Base-by-base conservation (phyloP, 2,329 filamentous ascomycete genomes). In the Acrodontium crateriforme region DNA sequence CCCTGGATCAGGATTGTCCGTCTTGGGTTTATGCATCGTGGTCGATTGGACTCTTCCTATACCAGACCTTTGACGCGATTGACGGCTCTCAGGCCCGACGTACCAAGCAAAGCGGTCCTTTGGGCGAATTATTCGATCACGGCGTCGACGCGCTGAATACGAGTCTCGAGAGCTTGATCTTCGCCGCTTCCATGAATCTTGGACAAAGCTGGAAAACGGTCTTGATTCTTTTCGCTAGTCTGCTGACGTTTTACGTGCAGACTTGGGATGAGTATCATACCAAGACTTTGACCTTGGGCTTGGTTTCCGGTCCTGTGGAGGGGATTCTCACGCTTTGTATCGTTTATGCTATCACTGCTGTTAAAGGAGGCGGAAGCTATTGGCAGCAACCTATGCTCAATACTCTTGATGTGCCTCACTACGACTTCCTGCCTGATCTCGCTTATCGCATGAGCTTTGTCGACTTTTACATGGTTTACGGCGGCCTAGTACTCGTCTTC, bases 221-320 rank as follows among this genome's bases (percentile, higher is more conserved):
- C 9, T 60, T 83, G 34, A 74, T 70, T 4, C 69, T 94, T 10
- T 93, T 92, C 58, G 27, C 35, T 14, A 40, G 28, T 5, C 72
- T 87, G 34, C 65, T 91, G 45, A 94, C 89, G n/a, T 98, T 98
- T 57, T 95, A 95, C 55, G 78, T 95, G 22, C 89, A 95, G 55
- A 95, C 89, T 18, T 98, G 89, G 89, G 89, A 98, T 50, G 89
- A 95, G 55, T 98, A 95, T 59, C 87, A 95, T 60, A 98, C 89
- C 28, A 85, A 94, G 56, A 89, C 85, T 3, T 70, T 98, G 25
- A 94, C 84, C 2, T 71, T 98, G 5, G 89, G 89, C 34, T 62
- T 95, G 37, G 68, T 98, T 41, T 94, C 87, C 39, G 89, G 89
- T 1, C 89, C 89, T 3, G 89, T 98, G 19, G 89, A 98, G 58